Evolutionary conservation across 108 stramenopile species (phyloP).

Genomic region (Mediolabrus comicus): DNA sequence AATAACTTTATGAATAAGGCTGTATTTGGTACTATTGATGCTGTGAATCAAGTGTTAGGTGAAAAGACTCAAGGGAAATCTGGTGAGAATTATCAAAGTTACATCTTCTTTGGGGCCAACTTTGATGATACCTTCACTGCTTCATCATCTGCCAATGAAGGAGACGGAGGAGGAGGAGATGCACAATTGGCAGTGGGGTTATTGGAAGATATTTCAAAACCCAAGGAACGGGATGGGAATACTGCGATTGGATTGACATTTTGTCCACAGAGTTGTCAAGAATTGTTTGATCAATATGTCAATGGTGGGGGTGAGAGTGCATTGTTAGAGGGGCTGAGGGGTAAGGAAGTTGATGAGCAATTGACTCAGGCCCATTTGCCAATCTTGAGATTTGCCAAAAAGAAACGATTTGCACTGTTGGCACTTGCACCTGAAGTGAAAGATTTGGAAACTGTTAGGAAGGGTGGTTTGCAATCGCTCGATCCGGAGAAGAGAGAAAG

Average conservation of each 20-base stretch:
- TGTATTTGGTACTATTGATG: constrained; percentile 68
- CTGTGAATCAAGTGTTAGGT: constrained; percentile 20
- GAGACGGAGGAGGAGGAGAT: constrained; percentile 37
- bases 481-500: constrained; percentile 49
- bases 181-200: constrained; percentile 50
- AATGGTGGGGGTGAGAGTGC: constrained; percentile 3
- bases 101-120: constrained; percentile 69
- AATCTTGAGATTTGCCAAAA: constrained; percentile 54
- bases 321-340: constrained; percentile 29
- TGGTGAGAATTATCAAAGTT: constrained; percentile 29
- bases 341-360: constrained; percentile 37
- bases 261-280: constrained; percentile 54
- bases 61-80: neutral
- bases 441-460: constrained; percentile 55
- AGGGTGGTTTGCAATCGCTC: constrained; percentile 66
- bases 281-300: constrained; percentile 58
- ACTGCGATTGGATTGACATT: constrained; percentile 72
- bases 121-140: constrained; percentile 29
- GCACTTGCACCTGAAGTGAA: constrained; percentile 63
- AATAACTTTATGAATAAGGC: constrained; percentile 84
- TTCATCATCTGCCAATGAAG: neutral
- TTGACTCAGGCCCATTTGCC: constrained; percentile 52
- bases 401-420: constrained; percentile 45
- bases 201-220: constrained; percentile 48
- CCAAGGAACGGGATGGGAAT: constrained; percentile 22